Conservation (phyloP, 495 filamentous ascomycete genomes). For the Hypoxylon subgilvum region DNA sequence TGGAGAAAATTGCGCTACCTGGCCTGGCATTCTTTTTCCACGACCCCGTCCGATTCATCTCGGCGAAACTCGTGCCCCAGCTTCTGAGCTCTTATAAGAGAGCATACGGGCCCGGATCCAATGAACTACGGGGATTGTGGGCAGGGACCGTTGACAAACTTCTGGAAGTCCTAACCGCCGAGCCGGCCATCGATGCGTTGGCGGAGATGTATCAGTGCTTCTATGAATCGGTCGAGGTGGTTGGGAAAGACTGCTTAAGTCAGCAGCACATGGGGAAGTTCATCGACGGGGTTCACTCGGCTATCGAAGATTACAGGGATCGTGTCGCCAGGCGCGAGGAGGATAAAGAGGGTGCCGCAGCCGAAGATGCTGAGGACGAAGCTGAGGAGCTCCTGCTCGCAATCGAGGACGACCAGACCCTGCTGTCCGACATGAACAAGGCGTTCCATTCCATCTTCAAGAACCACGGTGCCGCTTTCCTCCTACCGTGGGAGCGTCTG, state of each 20-base stretch:
- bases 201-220: slow-evolving; percentile 99
- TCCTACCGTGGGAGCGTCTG: slow-evolving; percentile 84
- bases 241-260: slow-evolving; percentile 81
- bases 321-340: slow-evolving; percentile 81
- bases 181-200: slow-evolving; percentile 93
- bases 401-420: slow-evolving; percentile 94
- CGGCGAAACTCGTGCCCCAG: slow-evolving; percentile 92
- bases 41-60: slow-evolving; percentile 93
- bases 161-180: slow-evolving; percentile 90
- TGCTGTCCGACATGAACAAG: slow-evolving; percentile 99
- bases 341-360: slow-evolving; percentile 69
- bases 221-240: slow-evolving; percentile 96
- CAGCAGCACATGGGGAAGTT: slow-evolving; percentile 81
- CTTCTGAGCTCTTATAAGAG: slow-evolving; percentile 94
- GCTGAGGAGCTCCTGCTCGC: slow-evolving; percentile 82
- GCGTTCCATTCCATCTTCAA: slow-evolving; percentile 99
- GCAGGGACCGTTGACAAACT: slow-evolving; percentile 84
- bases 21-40: slow-evolving; percentile 99
- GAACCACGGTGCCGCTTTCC: slow-evolving; percentile 83
- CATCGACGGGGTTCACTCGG: slow-evolving; percentile 79
- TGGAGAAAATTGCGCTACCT: slow-evolving; percentile 94
- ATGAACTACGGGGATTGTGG: slow-evolving; percentile 80
- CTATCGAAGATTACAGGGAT: slow-evolving; percentile 88
- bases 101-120: slow-evolving; percentile 76
- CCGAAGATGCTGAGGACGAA: slow-evolving; percentile 85